A percentile compares a stretch with the other conserved stretches of the same genome.
Evolutionary conservation across 768 basidiomycete species (phyloP).

Genomic region (Porphyrellus cyaneotinctus): DNA sequence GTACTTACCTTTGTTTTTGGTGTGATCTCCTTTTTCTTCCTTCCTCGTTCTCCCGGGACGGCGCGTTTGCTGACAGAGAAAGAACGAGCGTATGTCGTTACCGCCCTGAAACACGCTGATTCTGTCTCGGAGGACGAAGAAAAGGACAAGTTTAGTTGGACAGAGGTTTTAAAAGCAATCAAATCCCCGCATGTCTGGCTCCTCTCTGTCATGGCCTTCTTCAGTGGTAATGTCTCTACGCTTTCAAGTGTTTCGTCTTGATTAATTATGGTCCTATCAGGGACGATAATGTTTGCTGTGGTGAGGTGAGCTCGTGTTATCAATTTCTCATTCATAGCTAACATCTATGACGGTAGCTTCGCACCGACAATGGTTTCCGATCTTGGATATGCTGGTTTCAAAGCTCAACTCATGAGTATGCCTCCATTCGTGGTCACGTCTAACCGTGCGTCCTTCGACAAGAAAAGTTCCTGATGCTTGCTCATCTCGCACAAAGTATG

Average conservation of each 20-base stretch:
- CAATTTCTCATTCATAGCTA: constrained; percentile 20
- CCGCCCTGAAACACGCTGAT: constrained; percentile 18
- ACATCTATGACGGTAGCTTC: constrained; percentile 48
- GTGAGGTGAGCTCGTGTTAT: constrained; percentile 20
- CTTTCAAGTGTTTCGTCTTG: neutral
- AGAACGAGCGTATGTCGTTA: constrained; percentile 46
- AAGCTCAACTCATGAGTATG: constrained; percentile 61
- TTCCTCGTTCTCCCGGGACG: constrained; percentile 41
- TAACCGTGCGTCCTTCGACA: constrained; percentile 37
- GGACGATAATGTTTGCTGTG: constrained; percentile 16
- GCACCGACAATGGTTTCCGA: constrained; percentile 49
- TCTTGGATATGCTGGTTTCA: constrained; percentile 51
- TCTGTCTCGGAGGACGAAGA: constrained; percentile 39
- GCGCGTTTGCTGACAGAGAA: constrained; percentile 49
- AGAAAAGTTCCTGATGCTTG: neutral
- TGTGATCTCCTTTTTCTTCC: constrained; percentile 41
- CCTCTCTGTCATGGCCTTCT: constrained; percentile 47
- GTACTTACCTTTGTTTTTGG: constrained; percentile 60
- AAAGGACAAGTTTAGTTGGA: constrained; percentile 51
- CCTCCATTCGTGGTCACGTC: constrained; percentile 18
- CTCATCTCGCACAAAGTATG: constrained; percentile 29
- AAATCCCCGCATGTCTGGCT: constrained; percentile 54
- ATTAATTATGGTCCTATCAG: constrained; percentile 10
- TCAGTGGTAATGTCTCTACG: constrained; percentile 36
- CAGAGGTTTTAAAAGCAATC: constrained; percentile 47